Base-by-base conservation (phyloP, 2,329 filamentous ascomycete species). In the Colletotrichum cereale region DNA sequence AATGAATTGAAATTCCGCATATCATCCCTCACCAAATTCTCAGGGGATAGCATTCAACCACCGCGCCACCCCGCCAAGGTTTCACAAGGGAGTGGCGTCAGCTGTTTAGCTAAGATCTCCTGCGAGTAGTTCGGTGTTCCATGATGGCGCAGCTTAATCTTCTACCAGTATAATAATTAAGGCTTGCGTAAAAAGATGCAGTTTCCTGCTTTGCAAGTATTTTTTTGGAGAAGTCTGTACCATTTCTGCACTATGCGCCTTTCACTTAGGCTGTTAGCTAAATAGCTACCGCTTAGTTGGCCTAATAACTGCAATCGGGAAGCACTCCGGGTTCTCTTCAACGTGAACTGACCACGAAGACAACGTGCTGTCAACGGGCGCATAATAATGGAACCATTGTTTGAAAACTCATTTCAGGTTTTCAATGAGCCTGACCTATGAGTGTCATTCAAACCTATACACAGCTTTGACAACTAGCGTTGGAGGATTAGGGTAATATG, bases 371-470 rank as follows among this genome's bases (percentile, higher is more conserved):
- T 48, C n/a, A 11, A 26, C 7, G 5, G 11, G n/a, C n/a, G n/a
- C 5, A 0, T 4, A 48, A 7, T 48, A n/a, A 14, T n/a, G 8
- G n/a, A 1, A 10, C 10, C 42, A 7, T 10, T n/a, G 0, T 44
- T 44, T 11, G 21, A 44, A 44, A 14, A 44, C 1, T 11, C 8
- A n/a, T n/a, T n/a, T 21, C 3, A n/a, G 11, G 6, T 44, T n/a
- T n/a, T 3, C 2, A 24, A 12, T 47, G 44, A 3, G 2, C 21
- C n/a, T 12, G 2, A 3, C n/a, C 21, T 47, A 2, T n/a, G 5
- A 5, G 2, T 5, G 2, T 1, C 3, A 47, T 0, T 12, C n/a
- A 24, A 24, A 47, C 1, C 10, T n/a, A 10, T 5, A 3, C 12
- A 5, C 10, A 12, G 21, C 21, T 24, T 47, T 24, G 10, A 24